Percentiles rank a stretch among this genome's conserved stretches.
These are phyloP conservation scores for Trichosporon sp. DNA, from an alignment of 1,284 basidiomycete genomes.

Conservation along the genomic window DNA sequence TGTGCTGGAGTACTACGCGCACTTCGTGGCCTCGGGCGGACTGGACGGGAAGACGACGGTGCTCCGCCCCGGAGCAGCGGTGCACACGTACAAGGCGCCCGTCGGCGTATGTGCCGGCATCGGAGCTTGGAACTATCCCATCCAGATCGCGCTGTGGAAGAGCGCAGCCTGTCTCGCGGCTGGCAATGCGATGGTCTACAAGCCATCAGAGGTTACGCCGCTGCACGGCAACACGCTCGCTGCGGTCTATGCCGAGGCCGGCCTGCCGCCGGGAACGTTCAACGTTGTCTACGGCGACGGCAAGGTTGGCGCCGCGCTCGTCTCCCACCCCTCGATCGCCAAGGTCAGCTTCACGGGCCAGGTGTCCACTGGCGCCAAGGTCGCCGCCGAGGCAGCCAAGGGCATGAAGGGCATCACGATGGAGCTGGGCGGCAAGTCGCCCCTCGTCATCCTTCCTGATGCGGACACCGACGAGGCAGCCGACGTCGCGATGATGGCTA, in stretches of 20 bases:
- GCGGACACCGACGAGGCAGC: slow-evolving; percentile 18
- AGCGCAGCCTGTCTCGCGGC: slow-evolving; percentile 15
- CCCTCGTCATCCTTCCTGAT: slow-evolving; percentile 16
- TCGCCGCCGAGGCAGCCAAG: slow-evolving; percentile 9
- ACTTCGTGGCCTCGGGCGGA: slow-evolving; percentile 14
- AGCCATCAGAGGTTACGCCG: slow-evolving; percentile 18
- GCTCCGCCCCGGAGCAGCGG: slow-evolving; percentile 8
- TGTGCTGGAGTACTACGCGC: slow-evolving; percentile 20
- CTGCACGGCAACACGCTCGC: slow-evolving; percentile 17
- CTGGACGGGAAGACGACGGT: slow-evolving; percentile 18
- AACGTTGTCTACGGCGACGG: slow-evolving; percentile 21
- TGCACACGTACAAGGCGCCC: slow-evolving; percentile 19
- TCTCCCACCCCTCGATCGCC: slow-evolving; percentile 12
- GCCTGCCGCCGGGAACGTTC: slow-evolving; percentile 15
- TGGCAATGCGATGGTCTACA: slow-evolving; percentile 21
- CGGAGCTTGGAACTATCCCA: slow-evolving; percentile 26
- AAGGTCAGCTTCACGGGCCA: slow-evolving; percentile 23
- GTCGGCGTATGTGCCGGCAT: slow-evolving; percentile 24
- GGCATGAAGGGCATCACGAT: slow-evolving; percentile 20
- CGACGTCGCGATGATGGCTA: slow-evolving; percentile 19
- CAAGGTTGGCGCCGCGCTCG: slow-evolving; percentile 12
- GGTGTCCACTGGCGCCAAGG: slow-evolving; percentile 13
- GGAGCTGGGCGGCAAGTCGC: slow-evolving; percentile 22
- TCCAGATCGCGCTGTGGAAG: slow-evolving; percentile 22
- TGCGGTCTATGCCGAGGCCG: slow-evolving; percentile 14